Evolutionary conservation across 345 rosid species (phyloP).

Genomic region (Cardamine occulta): DNA sequence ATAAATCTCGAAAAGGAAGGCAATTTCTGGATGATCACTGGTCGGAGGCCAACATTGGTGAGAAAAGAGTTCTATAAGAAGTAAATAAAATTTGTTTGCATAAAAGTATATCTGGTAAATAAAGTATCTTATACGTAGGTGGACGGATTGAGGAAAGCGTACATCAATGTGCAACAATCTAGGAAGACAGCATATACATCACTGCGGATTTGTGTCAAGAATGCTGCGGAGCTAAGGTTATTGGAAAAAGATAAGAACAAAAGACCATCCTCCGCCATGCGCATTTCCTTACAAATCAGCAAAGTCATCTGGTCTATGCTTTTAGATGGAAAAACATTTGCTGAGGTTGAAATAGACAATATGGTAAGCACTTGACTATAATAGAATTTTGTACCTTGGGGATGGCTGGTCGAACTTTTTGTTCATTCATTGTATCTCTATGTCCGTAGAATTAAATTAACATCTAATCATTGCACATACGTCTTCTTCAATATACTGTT

Average conservation of each 20-base stretch:
- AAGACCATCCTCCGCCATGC: conserved; percentile 98
- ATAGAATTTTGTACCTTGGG: background rate
- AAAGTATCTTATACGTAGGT: conserved; percentile 52
- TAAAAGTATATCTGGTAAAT: background rate
- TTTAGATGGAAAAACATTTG: conserved; percentile 92
- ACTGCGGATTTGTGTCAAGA: conserved; percentile 71
- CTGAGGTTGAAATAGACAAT: conserved; percentile 98
- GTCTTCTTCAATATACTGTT: background rate
- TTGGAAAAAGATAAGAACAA: conserved; percentile 96
- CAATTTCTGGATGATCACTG: conserved; percentile 52
- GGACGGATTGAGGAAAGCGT: conserved; percentile 71
- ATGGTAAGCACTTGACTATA: conserved; percentile 59
- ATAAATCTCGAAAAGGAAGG: conserved; percentile 44
- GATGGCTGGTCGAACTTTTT: background rate
- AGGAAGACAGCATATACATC: conserved; percentile 81
- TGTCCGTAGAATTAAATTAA: background rate
- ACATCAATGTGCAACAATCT: conserved; percentile 59
- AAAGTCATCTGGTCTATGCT: conserved; percentile 98
- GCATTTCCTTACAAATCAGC: conserved; percentile 79
- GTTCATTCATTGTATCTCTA: background rate
- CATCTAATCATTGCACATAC: background rate
- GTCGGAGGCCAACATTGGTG: conserved; percentile 51
- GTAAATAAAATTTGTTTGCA: background rate
- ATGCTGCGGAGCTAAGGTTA: conserved; percentile 81
- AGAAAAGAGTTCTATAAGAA: conserved; percentile 21